Conservation (phyloP, 768 basidiomycete genomes). For the Collybia sordida region DNA sequence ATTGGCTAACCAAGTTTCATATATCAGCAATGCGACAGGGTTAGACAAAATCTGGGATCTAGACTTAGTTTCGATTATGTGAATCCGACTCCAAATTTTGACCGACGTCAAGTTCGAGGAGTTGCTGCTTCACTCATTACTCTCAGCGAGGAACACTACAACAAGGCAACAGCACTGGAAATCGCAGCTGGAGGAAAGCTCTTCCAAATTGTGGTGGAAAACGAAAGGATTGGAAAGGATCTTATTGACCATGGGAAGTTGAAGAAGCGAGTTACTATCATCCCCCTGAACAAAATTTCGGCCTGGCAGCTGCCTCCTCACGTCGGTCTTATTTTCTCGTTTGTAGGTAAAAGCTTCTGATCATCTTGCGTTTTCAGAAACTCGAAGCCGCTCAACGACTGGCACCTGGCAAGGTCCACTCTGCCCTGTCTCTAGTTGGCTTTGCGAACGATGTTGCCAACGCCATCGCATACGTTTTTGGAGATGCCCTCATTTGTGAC, state of each 20-base stretch:
- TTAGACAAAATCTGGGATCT: constrained; percentile 63
- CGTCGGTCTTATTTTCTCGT: constrained; percentile 33
- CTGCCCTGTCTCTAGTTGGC: constrained; percentile 87
- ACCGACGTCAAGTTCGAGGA: constrained; percentile 86
- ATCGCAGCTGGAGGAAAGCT: constrained; percentile 87
- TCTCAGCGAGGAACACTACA: constrained; percentile 65
- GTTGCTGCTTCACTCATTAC: constrained; percentile 87
- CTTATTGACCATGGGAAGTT: constrained; percentile 73
- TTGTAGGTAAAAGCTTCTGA: background rate
- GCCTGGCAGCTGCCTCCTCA: constrained; percentile 42
- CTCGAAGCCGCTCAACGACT: constrained; percentile 66
- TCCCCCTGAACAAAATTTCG: constrained; percentile 91
- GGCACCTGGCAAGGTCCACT: constrained; percentile 77
- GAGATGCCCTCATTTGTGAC: constrained; percentile 88
- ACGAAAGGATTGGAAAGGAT: constrained; percentile 85
- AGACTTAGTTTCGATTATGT: constrained; percentile 82
- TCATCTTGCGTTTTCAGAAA: constrained; percentile 54
- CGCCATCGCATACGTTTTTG: constrained; percentile 93
- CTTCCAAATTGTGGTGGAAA: constrained; percentile 92
- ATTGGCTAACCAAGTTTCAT: background rate
- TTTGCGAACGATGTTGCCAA: constrained; percentile 79
- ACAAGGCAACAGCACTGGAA: constrained; percentile 89
- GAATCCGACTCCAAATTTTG: constrained; percentile 76
- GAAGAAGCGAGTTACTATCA: constrained; percentile 88
- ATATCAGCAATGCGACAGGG: constrained; percentile 61